Conservation (phyloP, 192 early-diverging fungal genomes). For the Coemansia sp. region DNA sequence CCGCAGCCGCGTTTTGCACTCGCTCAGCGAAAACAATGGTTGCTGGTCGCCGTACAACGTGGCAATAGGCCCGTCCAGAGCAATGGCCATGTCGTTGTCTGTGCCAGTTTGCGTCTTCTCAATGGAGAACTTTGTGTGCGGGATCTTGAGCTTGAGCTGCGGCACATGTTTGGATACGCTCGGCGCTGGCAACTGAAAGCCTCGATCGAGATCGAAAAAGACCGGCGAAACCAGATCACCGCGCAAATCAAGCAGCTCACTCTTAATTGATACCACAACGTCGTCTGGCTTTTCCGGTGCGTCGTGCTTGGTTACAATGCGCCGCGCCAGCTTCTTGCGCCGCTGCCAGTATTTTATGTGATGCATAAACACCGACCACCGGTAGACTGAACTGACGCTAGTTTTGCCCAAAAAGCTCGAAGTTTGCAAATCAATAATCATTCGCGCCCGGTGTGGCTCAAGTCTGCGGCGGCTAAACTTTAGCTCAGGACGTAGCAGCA, state of each 20-base stretch:
- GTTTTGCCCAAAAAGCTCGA: conserved; percentile 22
- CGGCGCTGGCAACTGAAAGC: background rate
- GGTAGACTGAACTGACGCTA: conserved; percentile 43
- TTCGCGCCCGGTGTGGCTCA: conserved; percentile 32
- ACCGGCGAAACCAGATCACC: conserved; percentile 39
- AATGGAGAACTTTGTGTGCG: conserved; percentile 23
- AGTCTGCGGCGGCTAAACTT: conserved; percentile 24
- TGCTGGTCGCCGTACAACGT: conserved; percentile 47
- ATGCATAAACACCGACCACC: conserved; percentile 53
- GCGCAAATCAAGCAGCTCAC: conserved; percentile 36
- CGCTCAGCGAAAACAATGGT: conserved; percentile 40
- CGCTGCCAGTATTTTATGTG: conserved; percentile 50
- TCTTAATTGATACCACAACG: conserved; percentile 34
- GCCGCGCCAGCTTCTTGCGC: conserved; percentile 39
- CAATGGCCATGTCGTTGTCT: conserved; percentile 24
- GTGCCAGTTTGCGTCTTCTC: conserved; percentile 27
- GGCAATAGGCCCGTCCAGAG: conserved; percentile 27
- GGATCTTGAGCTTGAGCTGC: conserved; percentile 41
- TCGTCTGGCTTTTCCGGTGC: conserved; percentile 33
- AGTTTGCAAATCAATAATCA: conserved; percentile 36
- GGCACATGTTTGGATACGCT: conserved; percentile 20
- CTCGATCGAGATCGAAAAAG: conserved; percentile 37
- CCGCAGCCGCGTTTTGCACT: conserved; percentile 21
- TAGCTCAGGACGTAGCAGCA: conserved; percentile 24
- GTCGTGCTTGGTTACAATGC: conserved; percentile 33